Base-by-base conservation (phyloP, 371 early-diverging fungal genomes). In the Mortierella sp. region DNA sequence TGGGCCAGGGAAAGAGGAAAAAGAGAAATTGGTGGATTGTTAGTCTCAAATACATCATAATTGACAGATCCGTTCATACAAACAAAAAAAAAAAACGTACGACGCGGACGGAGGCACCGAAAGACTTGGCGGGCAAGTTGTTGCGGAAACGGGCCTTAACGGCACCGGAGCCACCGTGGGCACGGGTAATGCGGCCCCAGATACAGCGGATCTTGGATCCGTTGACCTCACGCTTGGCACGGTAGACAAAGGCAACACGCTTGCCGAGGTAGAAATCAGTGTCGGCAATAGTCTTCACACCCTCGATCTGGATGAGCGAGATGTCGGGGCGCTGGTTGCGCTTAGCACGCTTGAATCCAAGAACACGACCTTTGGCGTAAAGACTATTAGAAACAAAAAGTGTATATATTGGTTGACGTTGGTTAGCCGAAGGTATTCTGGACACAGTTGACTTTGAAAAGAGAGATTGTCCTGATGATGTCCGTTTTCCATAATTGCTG, bases 131-230 rank as follows among this genome's bases (percentile, higher is more conserved):
- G 67, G 98, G 98, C 83, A 99, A 91, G 94, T 97, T 97, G 87
- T 89, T 90, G 87, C 93, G 89, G 94, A 98, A 99, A 87, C 94
- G 95, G 78, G 98, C 99, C 86, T 95, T 92, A 78, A 98, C 99
- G 66, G 93, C 94, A 80, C 99, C 99, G 74, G 92, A 92, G 87
- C 92, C 97, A 76, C 98, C 99, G 88, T 99, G 99, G 83, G 94
- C 72, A 79, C 98, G 94, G 79, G 96, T 93, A 86, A 98, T 88
- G 75, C 94, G 93, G 78, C 99, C 99, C 98, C 98, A 99, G 91
- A 98, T 96, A 85, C 93, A 94, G 84, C 98, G 93, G 89, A 96
- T 88, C 87, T 94, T 92, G 87, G 93, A 90, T 77, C 97, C 98
- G 88, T 96, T 93, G 74, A 92, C 91, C 72, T 93, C 91, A 70